Evolutionary conservation across 805 yeast genomes (phyloP).

Genomic region (Metschnikowia chrysomelidarum): DNA sequence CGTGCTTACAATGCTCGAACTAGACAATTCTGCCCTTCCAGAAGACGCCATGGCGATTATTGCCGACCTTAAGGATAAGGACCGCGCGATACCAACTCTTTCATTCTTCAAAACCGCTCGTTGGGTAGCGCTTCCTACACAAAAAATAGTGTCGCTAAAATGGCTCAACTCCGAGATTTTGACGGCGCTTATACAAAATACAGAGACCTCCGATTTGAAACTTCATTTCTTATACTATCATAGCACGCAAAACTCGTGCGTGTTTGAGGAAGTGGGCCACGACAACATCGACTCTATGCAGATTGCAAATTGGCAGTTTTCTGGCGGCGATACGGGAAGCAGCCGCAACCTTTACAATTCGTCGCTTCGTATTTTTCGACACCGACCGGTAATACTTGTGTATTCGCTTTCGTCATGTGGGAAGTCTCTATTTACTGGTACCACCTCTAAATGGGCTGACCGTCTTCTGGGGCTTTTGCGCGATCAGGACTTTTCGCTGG

Average conservation of each 20-base stretch:
- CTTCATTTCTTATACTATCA: slow-evolving; percentile 11
- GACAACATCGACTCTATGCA: slow-evolving; percentile 14
- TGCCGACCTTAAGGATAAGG: slow-evolving; percentile 36
- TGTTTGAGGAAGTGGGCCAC: slow-evolving; percentile 8
- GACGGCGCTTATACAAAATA: slow-evolving; percentile 21
- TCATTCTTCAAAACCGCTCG: slow-evolving; percentile 24
- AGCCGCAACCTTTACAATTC: slow-evolving; percentile 29
- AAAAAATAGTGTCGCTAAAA: slow-evolving; percentile 45
- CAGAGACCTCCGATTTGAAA: slow-evolving; percentile 5
- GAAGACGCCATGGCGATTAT: slow-evolving; percentile 25
- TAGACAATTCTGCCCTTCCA: slow-evolving; percentile 38
- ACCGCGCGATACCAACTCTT: slow-evolving; percentile 31
- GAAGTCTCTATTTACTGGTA: slow-evolving; percentile 52
- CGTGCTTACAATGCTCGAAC: slow-evolving; percentile 52
- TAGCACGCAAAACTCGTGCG: background rate
- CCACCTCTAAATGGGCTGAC: slow-evolving; percentile 70
- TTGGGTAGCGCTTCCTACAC: slow-evolving; percentile 20
- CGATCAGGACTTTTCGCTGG: slow-evolving; percentile 48
- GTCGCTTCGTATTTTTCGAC: slow-evolving; percentile 24
- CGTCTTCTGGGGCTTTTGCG: slow-evolving; percentile 48
- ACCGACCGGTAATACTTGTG: slow-evolving; percentile 22
- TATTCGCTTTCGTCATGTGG: slow-evolving; percentile 12
- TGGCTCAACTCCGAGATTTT: slow-evolving; percentile 47
- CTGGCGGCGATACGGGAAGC: background rate
- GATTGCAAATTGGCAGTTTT: slow-evolving; percentile 2